phyloP scores from a whole-genome alignment of 768 basidiomycete genomes.

The Boletus pseudo-olivaceus region DNA sequence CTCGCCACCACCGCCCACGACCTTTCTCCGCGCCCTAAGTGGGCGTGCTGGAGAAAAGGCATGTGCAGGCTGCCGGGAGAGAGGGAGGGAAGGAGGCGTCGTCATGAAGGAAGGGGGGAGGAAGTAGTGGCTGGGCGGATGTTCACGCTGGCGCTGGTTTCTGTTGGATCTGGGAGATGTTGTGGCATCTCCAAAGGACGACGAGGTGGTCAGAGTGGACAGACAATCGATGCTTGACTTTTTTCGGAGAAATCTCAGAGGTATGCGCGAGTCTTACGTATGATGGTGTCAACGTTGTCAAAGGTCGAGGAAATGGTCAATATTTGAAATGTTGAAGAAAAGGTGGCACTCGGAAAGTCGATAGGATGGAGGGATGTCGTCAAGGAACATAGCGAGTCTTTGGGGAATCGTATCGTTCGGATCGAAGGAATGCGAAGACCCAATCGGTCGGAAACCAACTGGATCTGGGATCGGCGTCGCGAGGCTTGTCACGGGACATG shows the following conservation, averaged over 20 bases:
- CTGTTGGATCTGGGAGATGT: background rate
- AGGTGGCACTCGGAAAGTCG: background rate
- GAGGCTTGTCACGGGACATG: background rate
- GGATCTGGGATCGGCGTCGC: background rate
- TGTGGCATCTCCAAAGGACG: background rate
- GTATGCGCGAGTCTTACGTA: background rate
- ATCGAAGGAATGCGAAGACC: background rate
- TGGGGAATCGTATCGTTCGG: background rate
- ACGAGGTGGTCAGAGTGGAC: background rate
- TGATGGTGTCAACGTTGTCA: background rate
- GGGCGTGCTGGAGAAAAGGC: slow-evolving; percentile 16
- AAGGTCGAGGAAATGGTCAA: background rate
- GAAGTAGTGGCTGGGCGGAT: background rate
- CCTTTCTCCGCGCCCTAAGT: slow-evolving; percentile 15
- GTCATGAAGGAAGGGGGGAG: background rate
- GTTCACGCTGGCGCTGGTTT: background rate
- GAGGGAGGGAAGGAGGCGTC: background rate
- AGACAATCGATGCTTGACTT: background rate
- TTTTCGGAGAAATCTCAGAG: background rate
- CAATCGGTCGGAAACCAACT: background rate
- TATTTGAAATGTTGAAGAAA: background rate
- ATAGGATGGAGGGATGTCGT: background rate
- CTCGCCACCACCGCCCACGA: slow-evolving; percentile 4
- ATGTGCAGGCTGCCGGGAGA: background rate
- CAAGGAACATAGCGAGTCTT: background rate